Base-by-base conservation (phyloP, 148 eudicot genomes). In the Dianthus caryophyllus region DNA sequence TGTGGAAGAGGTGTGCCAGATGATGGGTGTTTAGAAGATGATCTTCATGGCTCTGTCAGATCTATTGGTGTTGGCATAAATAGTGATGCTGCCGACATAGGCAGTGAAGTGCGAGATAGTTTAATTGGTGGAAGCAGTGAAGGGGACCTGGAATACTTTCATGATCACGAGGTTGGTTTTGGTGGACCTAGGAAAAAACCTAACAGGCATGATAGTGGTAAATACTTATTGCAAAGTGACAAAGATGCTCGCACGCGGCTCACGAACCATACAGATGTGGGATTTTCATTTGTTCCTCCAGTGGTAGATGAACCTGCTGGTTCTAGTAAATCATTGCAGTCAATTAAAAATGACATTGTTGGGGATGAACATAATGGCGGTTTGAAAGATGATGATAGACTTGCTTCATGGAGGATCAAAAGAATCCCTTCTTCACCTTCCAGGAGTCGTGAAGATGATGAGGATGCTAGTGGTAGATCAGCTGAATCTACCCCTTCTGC, bases 51-150 rank as follows among this genome's bases (percentile, higher is more conserved):
- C 74, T 90, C 99, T 52, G 97, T 90, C 69, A 81, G 99, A 80
- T 94, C 97, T 25, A 94, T 94, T 72, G 99, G 99, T 60, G 99
- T 94, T 60, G 99, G 99, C 52, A 90, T 94, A 59, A 94, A 94
- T 66, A 88, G 93, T 82, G 98, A 94, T 78, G 87, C 80, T 68
- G 97, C 95, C 30, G 95, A 90, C 50, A 51, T 89, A 56, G 96
- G 96, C 52, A 87, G 97, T 73, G 98, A 89, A 77, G 90, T 85
- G 36, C 86, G 86, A 58, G 96, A 86, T 54, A 90, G 90, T 88
- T 84, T 88, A 74, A 75, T 90, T 79, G 98, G 96, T 70, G 98
- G 91, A 48, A 89, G 94, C 70, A 93, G 91, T 71, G 96, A 93
- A 79, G 92, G 92, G 43, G 96, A 86, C 68, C 64, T 80, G 53